Evolutionary conservation across 2,329 filamentous ascomycete species (phyloP), one percentile per base, ranked within the genome.

Genomic region (Aspergillus phoenicis): DNA sequence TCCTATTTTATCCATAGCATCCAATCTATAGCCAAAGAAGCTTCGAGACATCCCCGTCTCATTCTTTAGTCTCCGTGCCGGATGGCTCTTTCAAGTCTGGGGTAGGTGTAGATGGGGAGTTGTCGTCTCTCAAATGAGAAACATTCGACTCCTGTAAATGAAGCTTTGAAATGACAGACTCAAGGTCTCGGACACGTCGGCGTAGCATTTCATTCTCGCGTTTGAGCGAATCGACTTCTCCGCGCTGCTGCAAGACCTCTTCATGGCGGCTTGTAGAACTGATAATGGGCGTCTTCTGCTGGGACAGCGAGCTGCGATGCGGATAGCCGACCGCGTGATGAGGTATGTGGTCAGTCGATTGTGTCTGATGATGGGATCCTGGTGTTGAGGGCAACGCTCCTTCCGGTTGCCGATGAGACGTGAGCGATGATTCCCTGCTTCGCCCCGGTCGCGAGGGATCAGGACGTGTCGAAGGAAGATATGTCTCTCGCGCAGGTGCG

Each of bases 131-230:
- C 20, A 52, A 36, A 20, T 62, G 60, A 52, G 48, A 26, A 11
- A 36, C n/a, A 17, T 48, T 39, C 24, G 61, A 48, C 36, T 63
- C 63, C 13, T 41, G 48, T 38, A 68, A 68, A 41, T 72, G 73
- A 58, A 72, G 68, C 33, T 71, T 73, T 63, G 71, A 76, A 45
- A 79, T 52, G 28, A 57, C 70, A 17, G 70, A 68, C 63, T 83
- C 80, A 48, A 82, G 66, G 41, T 82, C 80, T 43, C 75, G 74
- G 8, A 82, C 75, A 8, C 78, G 77, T 28, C 73, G 73, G 52
- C 79, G 75, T 41, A 83, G 70, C 30, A 71, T 66, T 58, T 82
- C 81, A 55, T 82, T 83, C 65, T 82, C 81, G 10, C 75, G 71
- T 63, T 77, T 79, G 36, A 80, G 73, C 1, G 72, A 68, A 51